Evolutionary conservation across 2,329 filamentous ascomycete species (phyloP).

Genomic region (Claviceps pazoutovae): DNA sequence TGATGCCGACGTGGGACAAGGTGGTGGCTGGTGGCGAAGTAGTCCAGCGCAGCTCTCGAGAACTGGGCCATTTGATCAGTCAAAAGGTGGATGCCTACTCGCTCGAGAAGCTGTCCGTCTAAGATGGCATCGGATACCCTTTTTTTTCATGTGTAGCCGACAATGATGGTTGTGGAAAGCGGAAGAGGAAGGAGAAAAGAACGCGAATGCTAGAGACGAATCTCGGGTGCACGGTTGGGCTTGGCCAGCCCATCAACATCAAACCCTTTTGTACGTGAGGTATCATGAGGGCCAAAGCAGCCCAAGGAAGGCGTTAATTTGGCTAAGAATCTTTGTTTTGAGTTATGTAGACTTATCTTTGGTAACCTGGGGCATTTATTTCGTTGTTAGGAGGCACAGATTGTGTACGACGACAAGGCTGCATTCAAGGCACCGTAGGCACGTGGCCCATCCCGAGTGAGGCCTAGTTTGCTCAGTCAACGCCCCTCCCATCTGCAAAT

Average conservation of each 20-base stretch:
- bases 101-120: conserved; percentile 61
- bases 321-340: neutral
- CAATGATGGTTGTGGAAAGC: neutral
- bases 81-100: conserved; percentile 73
- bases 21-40: conserved; percentile 57
- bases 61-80: conserved; percentile 64
- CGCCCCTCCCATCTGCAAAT: too few species aligned
- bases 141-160: neutral
- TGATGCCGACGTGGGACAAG: conserved; percentile 38
- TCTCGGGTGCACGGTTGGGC: neutral
- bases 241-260: neutral
- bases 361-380: too few species aligned
- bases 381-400: too few species aligned
- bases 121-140: conserved; percentile 14
- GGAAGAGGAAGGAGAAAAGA: neutral
- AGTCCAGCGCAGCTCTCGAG: conserved; percentile 51
- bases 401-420: too few species aligned
- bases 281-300: neutral
- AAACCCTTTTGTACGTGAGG: neutral
- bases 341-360: neutral
- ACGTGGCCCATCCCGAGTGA: too few species aligned
- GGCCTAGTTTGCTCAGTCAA: too few species aligned
- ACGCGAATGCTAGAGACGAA: neutral
- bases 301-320: neutral
- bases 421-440: too few species aligned